Conservation (phyloP, 2,329 filamentous ascomycete species). For the Colletotrichum sp. region DNA sequence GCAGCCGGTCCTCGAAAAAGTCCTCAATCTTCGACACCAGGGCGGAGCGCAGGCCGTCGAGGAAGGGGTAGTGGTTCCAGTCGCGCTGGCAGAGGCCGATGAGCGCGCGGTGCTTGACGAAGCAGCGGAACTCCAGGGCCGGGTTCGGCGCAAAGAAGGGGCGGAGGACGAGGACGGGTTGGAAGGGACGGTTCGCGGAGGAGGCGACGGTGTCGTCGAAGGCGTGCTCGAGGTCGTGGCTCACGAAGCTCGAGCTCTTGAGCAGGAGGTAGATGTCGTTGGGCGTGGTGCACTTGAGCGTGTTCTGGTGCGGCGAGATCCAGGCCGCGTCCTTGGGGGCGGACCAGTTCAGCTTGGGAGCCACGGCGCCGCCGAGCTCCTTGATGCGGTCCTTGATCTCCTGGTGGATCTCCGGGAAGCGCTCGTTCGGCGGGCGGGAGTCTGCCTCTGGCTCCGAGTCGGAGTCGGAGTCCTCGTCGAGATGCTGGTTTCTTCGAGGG, state of each 20-base stretch:
- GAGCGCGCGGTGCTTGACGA: constrained; percentile 81
- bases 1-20: constrained; percentile 78
- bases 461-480: constrained; percentile 44
- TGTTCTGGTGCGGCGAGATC: constrained; percentile 85
- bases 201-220: constrained; percentile 74
- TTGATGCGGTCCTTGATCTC: constrained; percentile 77
- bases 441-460: constrained; percentile 53
- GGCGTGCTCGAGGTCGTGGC: constrained; percentile 90
- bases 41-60: constrained; percentile 65
- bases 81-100: constrained; percentile 89
- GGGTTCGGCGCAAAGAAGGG: constrained; percentile 90
- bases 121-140: constrained; percentile 92
- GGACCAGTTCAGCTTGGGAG: constrained; percentile 97
- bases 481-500: constrained; percentile 26
- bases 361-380: constrained; percentile 83
- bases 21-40: constrained; percentile 71
- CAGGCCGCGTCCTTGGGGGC: constrained; percentile 94
- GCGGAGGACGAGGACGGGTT: constrained; percentile 82
- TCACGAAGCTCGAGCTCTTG: constrained; percentile 94
- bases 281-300: constrained; percentile 84
- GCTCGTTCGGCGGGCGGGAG: constrained; percentile 52
- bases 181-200: constrained; percentile 48
- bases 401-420: constrained; percentile 75
- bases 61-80: constrained; percentile 87
- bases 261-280: constrained; percentile 94